Conservation (phyloP, 306 rosid genomes). For the Alnus rubra region DNA sequence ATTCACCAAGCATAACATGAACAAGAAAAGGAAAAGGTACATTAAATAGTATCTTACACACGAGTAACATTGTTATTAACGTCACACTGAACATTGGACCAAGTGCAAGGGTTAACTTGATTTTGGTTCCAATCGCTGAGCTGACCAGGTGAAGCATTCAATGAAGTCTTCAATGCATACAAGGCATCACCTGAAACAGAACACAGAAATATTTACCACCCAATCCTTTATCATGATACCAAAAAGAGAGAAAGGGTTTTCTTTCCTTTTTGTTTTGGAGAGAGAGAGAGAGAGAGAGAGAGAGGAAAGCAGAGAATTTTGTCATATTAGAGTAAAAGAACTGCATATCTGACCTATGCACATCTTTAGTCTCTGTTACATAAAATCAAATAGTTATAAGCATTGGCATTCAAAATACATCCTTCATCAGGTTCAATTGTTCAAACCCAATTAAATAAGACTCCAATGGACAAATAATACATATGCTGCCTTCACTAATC, state of each 20-base stretch:
- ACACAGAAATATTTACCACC: constrained; percentile 26
- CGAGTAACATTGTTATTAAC: constrained; percentile 42
- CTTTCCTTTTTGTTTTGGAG: background rate
- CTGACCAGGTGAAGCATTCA: constrained; percentile 65
- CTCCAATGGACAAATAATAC: background rate
- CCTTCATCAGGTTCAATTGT: background rate
- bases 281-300: background rate
- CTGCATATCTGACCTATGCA: background rate
- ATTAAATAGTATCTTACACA: constrained; percentile 65
- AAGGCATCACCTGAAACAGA: constrained; percentile 81
- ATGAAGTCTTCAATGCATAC: constrained; percentile 49
- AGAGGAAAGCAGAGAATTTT: background rate
- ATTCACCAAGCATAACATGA: constrained; percentile 11
- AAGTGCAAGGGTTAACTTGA: constrained; percentile 96
- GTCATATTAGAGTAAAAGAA: background rate
- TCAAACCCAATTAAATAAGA: background rate
- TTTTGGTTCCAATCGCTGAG: constrained; percentile 84
- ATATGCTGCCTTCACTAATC: background rate
- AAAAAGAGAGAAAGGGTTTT: background rate
- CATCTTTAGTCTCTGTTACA: background rate
- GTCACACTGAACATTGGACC: constrained; percentile 82
- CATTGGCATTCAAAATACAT: background rate
- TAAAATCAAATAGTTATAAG: background rate
- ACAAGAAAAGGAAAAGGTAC: constrained; percentile 7
- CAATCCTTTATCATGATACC: background rate